phyloP scores from a whole-genome alignment of 331 rosid genomes.

The Pyracantha coccinea region DNA sequence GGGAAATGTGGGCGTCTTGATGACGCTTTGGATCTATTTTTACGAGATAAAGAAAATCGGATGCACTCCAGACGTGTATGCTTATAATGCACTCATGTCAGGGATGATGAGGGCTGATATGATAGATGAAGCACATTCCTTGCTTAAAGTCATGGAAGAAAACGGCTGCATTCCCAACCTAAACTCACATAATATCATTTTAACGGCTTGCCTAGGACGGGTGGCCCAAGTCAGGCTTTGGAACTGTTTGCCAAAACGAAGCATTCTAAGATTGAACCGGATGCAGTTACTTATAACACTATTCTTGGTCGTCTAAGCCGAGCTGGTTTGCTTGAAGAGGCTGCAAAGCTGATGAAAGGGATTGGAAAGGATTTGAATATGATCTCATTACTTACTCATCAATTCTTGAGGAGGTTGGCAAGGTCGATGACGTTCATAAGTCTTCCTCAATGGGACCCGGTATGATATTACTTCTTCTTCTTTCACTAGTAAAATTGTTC shows the following conservation, averaged over 20 bases:
- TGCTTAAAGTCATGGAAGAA: constrained; percentile 73
- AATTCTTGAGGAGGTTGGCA: constrained; percentile 93
- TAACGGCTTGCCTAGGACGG: constrained; percentile 66
- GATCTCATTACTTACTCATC: constrained; percentile 83
- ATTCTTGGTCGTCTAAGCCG: constrained; percentile 79
- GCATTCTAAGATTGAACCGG: constrained; percentile 52
- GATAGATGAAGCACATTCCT: constrained; percentile 67
- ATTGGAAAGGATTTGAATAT: constrained; percentile 54
- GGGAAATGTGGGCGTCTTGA: constrained; percentile 77
- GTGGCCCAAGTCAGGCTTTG: constrained; percentile 68
- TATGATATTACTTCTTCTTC: neutral
- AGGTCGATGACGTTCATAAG: constrained; percentile 52
- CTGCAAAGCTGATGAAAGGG: constrained; percentile 89
- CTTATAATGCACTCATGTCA: constrained; percentile 95
- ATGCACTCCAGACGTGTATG: constrained; percentile 72
- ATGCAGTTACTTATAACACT: constrained; percentile 80
- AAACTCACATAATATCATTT: constrained; percentile 74
- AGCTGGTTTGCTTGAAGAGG: constrained; percentile 90
- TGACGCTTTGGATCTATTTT: constrained; percentile 73
- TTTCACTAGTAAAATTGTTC: neutral
- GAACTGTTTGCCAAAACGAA: constrained; percentile 71
- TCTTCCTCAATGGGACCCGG: constrained; percentile 5
- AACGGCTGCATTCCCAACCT: constrained; percentile 64
- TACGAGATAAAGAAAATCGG: constrained; percentile 81
- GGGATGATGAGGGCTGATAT: constrained; percentile 79